These are phyloP conservation scores for Middelhovenomyces tepae DNA, from an alignment of 805 yeast genomes.

Conservation along the genomic window DNA sequence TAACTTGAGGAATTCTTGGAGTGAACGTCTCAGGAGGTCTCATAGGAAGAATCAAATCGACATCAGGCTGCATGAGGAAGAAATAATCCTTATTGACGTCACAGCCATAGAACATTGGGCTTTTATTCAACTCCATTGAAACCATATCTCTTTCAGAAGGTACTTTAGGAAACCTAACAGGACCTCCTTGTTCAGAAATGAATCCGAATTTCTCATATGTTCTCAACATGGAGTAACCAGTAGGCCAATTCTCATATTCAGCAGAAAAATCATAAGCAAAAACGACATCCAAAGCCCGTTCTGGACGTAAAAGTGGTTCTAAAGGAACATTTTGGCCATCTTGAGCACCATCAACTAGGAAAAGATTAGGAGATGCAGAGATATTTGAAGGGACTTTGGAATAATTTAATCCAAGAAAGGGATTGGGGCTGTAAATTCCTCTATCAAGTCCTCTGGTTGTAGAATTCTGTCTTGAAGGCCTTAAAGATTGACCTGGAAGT, in stretches of 20 bases:
- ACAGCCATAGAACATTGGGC: slow-evolving; percentile 80
- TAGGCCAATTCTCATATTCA: slow-evolving; percentile 22
- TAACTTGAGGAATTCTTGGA: no score
- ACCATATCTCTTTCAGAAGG: slow-evolving; percentile 12
- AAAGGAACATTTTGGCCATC: slow-evolving; percentile 67
- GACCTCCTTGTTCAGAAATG: slow-evolving; percentile 20
- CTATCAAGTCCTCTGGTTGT: no score
- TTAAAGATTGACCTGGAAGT: no score
- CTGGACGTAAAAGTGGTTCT: slow-evolving; percentile 52
- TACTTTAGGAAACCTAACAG: slow-evolving; percentile 21
- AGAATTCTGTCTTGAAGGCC: no score
- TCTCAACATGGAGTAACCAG: slow-evolving; percentile 23
- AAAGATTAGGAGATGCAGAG: slow-evolving; percentile 20
- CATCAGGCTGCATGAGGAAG: no score
- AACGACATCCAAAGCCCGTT: slow-evolving; percentile 53
- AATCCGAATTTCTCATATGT: no score
- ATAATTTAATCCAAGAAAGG: slow-evolving; percentile 2
- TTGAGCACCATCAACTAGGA: slow-evolving; percentile 72
- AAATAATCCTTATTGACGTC: no score
- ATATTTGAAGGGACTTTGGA: not conserved
- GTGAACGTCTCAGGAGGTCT: no score
- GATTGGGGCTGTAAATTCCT: slow-evolving; percentile 1
- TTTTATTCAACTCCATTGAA: slow-evolving; percentile 12
- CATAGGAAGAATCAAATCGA: no score
- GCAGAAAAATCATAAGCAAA: slow-evolving; percentile 38